phyloP scores from a whole-genome alignment of 176 grass and related monocot species.

The Thalia dealbata region DNA sequence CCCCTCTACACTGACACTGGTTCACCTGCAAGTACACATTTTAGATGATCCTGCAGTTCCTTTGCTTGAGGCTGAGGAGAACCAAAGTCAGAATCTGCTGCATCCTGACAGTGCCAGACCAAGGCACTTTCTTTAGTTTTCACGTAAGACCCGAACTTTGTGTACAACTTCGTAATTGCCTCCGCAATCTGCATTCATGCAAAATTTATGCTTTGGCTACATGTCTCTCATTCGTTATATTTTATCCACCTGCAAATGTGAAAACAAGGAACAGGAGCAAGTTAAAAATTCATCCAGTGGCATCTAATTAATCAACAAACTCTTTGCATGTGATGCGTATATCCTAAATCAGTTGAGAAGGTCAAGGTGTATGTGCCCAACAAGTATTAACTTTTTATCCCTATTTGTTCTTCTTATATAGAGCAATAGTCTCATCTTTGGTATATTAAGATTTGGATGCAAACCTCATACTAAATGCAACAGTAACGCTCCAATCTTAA shows the following conservation, averaged over 20 bases:
- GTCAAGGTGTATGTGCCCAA: no score
- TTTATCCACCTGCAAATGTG: conserved; percentile 3
- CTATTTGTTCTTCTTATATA: no score
- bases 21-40: conserved; percentile 15
- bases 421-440: neutral
- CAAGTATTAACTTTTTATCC: no score
- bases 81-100: conserved; percentile 18
- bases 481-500: no score
- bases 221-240: conserved; percentile 6
- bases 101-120: conserved; percentile 13
- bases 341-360: no score
- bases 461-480: no score
- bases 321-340: neutral
- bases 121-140: conserved; percentile 14
- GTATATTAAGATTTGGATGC: no score
- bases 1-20: conserved; percentile 21
- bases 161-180: conserved; percentile 8
- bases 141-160: conserved; percentile 5
- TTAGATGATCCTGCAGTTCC: conserved; percentile 17
- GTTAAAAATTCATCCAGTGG: neutral
- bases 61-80: conserved; percentile 17
- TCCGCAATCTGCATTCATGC: conserved; percentile 14
- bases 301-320: neutral
- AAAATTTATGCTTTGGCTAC: neutral
- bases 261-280: neutral